Evolutionary conservation across 176 grass and related monocot genomes (phyloP), one percentile per base, ranked within the genome.

Genomic region (Melocanna baccifera): DNA sequence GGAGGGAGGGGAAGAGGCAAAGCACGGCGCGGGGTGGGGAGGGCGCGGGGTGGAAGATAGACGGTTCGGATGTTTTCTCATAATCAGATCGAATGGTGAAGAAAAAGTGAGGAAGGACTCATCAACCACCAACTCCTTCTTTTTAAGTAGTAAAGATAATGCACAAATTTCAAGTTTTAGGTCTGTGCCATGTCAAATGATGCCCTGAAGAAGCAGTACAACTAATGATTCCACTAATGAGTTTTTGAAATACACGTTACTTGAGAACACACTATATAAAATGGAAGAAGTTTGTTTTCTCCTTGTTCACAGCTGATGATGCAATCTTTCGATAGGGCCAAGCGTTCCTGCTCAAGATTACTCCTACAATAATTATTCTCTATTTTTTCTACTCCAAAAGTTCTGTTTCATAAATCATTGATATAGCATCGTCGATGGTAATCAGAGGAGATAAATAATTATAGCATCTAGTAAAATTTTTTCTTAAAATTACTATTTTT

Each of bases 281-380:
- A 61, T 42, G 18, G 15, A 88, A 23, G 10, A 19, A 22, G 18
- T 20, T 62, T 70, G 77, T 78, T 62, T 70, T 84, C 55, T 78
- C 55, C 26, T 59, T 47, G 57, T 43, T 73, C 58, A 79, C 63
- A 77, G 55, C 4, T 47, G 83, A 86, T 37, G 70, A 76, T 56
- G 23, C 36, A 71, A 66, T 3, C 65, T 59, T 37, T 48, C 36
- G 12, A 3, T 20, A 68, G 67, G 7, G 3, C 1, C 16, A 2
- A 34, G 22, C 12, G 39, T 13, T 67, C 47, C 14, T 26, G 20
- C 28, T 48, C 70, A 83, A 42, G 47, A 87, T 63, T 20, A 79
- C 30, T 51, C 37, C 34, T 42, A 22, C 12, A 11, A 3, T 6
- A 39, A 86, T 20, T 29, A 29, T 81, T 68, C 11, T 12, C 19